A percentile compares a stretch with the other conserved stretches of the same genome.
Conservation (phyloP, 345 rosid species). For the Lumnitzera racemosa region DNA sequence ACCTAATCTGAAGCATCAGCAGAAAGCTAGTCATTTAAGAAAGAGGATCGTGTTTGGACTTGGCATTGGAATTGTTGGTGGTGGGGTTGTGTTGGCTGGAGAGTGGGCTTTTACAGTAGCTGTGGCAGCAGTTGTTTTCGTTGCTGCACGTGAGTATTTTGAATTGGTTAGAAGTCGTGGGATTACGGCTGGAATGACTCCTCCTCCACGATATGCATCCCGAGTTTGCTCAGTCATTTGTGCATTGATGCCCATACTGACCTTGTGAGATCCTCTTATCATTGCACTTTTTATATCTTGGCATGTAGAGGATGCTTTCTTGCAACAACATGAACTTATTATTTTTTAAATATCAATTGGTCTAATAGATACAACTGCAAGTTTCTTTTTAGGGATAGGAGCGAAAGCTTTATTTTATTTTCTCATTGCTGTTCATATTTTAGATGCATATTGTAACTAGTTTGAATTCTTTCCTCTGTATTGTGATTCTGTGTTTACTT, state of each 20-base stretch:
- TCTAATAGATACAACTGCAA: too few relatives aligned
- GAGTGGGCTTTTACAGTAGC: slow-evolving; percentile 74
- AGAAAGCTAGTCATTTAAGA: slow-evolving; percentile 49
- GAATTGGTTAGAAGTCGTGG: slow-evolving; percentile 80
- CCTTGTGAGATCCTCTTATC: slow-evolving; percentile 51
- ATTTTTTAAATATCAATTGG: too few relatives aligned
- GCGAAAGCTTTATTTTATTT: too few relatives aligned
- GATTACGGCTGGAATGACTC: slow-evolving; percentile 87
- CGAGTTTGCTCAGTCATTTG: slow-evolving; percentile 82
- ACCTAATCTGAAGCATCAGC: slow-evolving; percentile 24
- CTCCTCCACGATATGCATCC: slow-evolving; percentile 89
- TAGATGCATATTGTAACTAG: too few relatives aligned
- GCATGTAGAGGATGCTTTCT: too few relatives aligned
- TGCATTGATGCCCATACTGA: slow-evolving; percentile 72
- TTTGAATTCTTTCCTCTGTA: neutral
- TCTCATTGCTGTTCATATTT: too few relatives aligned
- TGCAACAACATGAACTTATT: too few relatives aligned
- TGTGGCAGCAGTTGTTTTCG: slow-evolving; percentile 59
- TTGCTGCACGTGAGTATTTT: slow-evolving; percentile 75
- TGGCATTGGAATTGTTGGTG: slow-evolving; percentile 66
- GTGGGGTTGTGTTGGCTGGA: slow-evolving; percentile 78
- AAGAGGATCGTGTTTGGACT: slow-evolving; percentile 73
- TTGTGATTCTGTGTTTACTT: neutral
- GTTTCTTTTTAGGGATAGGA: too few relatives aligned
- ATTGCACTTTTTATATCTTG: neutral